Percentiles rank a stretch among this genome's conserved stretches.
Conservation (phyloP, 176 grass and related monocot genomes). For the Phoenix roebelenii region DNA sequence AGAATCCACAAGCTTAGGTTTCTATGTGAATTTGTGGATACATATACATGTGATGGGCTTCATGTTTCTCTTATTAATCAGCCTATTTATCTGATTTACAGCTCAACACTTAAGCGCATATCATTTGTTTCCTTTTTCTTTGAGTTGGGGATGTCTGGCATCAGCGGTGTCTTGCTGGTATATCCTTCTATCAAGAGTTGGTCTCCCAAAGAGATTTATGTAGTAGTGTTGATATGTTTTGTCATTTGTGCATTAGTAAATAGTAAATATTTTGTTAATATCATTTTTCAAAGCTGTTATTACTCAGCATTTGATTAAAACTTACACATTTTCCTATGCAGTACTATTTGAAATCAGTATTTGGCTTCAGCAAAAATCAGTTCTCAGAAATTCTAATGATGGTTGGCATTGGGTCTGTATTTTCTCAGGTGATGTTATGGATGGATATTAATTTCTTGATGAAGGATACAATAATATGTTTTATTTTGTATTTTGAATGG, state of each 20-base stretch:
- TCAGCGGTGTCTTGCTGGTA: conserved; percentile 70
- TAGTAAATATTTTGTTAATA: too few relatives aligned
- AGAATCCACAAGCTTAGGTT: too few relatives aligned
- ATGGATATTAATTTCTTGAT: background rate
- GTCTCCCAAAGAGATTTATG: too few relatives aligned
- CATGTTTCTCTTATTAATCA: too few relatives aligned
- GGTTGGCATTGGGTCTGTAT: conserved; percentile 69
- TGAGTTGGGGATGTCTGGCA: conserved; percentile 77
- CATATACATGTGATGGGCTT: too few relatives aligned
- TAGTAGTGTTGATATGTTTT: too few relatives aligned
- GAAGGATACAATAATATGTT: too few relatives aligned
- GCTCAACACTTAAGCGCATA: conserved; percentile 44
- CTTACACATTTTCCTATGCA: conserved; percentile 21
- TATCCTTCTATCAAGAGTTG: background rate
- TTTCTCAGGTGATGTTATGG: conserved; percentile 51
- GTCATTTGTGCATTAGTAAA: too few relatives aligned
- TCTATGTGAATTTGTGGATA: too few relatives aligned
- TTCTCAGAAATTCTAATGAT: conserved; percentile 87
- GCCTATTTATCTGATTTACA: conserved; percentile 6
- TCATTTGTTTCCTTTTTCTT: conserved; percentile 73
- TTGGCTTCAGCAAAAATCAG: conserved; percentile 82
- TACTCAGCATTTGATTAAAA: background rate
- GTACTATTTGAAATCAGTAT: conserved; percentile 81
- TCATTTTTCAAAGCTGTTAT: too few relatives aligned
- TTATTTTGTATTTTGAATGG: too few relatives aligned